Percentiles rank a stretch among this genome's conserved stretches.
Evolutionary conservation across 208 protist genomes (phyloP).

Genomic region (Crithidia thermophila): DNA sequence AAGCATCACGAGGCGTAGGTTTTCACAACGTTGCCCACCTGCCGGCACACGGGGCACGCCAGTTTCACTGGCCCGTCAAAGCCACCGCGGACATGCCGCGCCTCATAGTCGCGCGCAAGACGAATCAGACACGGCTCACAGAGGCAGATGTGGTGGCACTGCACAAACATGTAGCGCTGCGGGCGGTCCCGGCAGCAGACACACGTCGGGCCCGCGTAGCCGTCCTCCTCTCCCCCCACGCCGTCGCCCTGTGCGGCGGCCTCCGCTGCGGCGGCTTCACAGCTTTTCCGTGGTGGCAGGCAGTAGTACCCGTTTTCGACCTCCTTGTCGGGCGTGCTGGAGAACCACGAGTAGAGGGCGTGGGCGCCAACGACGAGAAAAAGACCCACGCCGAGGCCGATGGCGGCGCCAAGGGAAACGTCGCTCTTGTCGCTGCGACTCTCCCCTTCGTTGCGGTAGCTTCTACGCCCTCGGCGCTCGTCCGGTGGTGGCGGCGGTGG

Average conservation of each 20-base stretch:
- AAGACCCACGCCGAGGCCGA: neutral
- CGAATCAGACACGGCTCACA: constrained; percentile 32
- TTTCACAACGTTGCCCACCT: constrained; percentile 19
- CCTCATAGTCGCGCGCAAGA: constrained; percentile 1
- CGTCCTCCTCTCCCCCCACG: neutral
- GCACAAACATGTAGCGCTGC: constrained; percentile 25
- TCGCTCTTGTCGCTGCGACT: neutral
- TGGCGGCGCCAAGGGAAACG: neutral
- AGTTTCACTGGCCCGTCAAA: constrained; percentile 20
- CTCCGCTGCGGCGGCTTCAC: neutral
- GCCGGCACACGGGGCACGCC: constrained; percentile 29
- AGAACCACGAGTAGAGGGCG: neutral
- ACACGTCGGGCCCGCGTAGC: constrained; percentile 3
- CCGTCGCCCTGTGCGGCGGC: neutral
- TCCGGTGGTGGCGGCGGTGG: neutral
- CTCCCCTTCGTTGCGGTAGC: neutral
- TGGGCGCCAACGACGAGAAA: neutral
- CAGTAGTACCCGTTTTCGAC: constrained; percentile 2
- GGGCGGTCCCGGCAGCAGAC: constrained; percentile 14
- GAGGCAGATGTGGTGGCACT: constrained; percentile 32
- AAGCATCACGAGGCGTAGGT: constrained; percentile 12
- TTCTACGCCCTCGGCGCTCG: neutral
- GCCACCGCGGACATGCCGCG: neutral
- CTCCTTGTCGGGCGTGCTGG: neutral
- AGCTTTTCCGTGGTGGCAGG: neutral